A percentile compares a stretch with the other conserved stretches of the same genome.
These are phyloP conservation scores for Neurospora africana DNA, from an alignment of 495 filamentous ascomycete species.

Conservation along the genomic window DNA sequence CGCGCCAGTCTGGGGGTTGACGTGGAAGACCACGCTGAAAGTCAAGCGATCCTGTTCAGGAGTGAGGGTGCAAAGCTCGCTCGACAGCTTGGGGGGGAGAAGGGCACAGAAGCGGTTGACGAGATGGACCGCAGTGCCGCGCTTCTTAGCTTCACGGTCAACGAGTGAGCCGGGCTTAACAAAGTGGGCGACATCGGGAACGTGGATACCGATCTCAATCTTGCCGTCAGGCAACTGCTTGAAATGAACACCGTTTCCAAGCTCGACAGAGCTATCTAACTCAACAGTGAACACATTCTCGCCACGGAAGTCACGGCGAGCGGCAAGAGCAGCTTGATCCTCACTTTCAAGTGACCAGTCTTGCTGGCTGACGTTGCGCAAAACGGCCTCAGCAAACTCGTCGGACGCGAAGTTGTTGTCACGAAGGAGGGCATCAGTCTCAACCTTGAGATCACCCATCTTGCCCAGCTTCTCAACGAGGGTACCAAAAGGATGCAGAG, in stretches of 20 bases:
- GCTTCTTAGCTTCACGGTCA: constrained; percentile 95
- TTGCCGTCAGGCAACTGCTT: constrained; percentile 70
- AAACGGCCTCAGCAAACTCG: constrained; percentile 92
- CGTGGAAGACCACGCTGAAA: constrained; percentile 83
- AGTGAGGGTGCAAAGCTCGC: constrained; percentile 76
- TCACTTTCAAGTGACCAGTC: constrained; percentile 83
- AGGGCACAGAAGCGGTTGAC: constrained; percentile 86
- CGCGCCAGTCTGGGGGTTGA: constrained; percentile 64
- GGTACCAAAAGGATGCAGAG: constrained; percentile 94
- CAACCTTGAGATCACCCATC: constrained; percentile 93
- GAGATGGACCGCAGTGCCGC: constrained; percentile 88
- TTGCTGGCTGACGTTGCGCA: constrained; percentile 83
- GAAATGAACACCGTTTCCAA: constrained; percentile 87
- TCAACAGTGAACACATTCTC: constrained; percentile 90
- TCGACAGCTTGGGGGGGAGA: constrained; percentile 73
- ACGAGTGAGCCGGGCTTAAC: constrained; percentile 93
- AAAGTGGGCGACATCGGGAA: constrained; percentile 92
- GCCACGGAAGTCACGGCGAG: constrained; percentile 81
- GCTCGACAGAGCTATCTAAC: constrained; percentile 67
- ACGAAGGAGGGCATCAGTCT: constrained; percentile 91
- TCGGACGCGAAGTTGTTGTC: constrained; percentile 98
- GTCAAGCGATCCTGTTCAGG: constrained; percentile 83
- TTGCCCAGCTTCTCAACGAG: constrained; percentile 93
- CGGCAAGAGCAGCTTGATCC: constrained; percentile 59
- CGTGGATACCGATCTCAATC: constrained; percentile 91